These are phyloP conservation scores for Microdochium trichocladiopsis DNA, from an alignment of 2,329 filamentous ascomycete species.

Conservation along the genomic window DNA sequence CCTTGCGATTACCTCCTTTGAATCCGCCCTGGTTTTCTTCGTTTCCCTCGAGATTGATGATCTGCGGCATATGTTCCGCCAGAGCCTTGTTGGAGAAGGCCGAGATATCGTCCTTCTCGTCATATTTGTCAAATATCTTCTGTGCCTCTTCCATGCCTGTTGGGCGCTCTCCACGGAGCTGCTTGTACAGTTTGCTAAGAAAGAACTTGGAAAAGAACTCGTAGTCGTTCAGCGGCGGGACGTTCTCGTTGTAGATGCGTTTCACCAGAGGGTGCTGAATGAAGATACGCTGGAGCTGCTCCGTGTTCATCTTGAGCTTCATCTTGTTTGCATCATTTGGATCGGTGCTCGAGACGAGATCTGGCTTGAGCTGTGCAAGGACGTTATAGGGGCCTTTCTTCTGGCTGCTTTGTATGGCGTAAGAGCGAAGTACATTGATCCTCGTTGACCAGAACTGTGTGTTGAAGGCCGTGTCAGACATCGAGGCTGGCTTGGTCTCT, in stretches of 20 bases:
- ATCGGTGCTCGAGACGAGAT: conserved; percentile 44
- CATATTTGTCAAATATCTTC: conserved; percentile 77
- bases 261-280: conserved; percentile 87
- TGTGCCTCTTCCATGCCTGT: conserved; percentile 71
- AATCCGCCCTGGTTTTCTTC: conserved; percentile 89
- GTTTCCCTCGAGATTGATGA: conserved; percentile 89
- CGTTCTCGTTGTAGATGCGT: conserved; percentile 86
- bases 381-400: conserved; percentile 90
- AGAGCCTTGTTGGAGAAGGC: conserved; percentile 45
- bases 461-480: conserved; percentile 76
- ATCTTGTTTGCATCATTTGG: conserved; percentile 45
- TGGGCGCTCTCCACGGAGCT: conserved; percentile 82
- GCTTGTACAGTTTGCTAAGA: conserved; percentile 82
- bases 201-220: conserved; percentile 96
- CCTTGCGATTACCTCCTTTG: conserved; percentile 74
- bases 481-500: conserved; percentile 74
- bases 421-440: conserved; percentile 75
- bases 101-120: conserved; percentile 61
- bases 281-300: conserved; percentile 91
- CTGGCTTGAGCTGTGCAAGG: conserved; percentile 79
- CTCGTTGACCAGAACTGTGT: conserved; percentile 92
- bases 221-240: conserved; percentile 69
- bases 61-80: conserved; percentile 69
- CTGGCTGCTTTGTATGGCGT: conserved; percentile 84
- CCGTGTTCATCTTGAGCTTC: conserved; percentile 78